Percentiles rank a stretch among this genome's conserved stretches.
Conservation (phyloP, 2,329 filamentous ascomycete genomes). For the Xylaria sp. region DNA sequence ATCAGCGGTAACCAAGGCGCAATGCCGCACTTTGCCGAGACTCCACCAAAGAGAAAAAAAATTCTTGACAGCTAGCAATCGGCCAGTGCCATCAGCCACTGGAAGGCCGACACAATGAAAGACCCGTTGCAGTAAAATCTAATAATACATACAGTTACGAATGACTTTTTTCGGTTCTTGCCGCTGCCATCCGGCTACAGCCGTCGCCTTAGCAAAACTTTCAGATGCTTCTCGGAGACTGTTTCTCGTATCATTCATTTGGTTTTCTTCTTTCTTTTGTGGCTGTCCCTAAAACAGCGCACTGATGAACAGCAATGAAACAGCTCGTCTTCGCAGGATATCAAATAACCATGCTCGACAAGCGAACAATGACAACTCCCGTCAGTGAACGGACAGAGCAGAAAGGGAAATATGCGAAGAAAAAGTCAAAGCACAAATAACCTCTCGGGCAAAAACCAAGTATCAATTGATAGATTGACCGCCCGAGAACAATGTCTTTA, state of each 20-base stretch:
- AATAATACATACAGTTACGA: conserved; percentile 2
- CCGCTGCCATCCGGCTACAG: conserved; percentile 20
- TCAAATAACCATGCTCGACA: too few relatives aligned
- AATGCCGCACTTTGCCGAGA: conserved; percentile 44
- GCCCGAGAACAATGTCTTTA: not conserved
- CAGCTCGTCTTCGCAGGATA: not conserved
- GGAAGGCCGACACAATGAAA: not conserved
- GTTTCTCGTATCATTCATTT: not conserved
- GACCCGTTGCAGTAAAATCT: not conserved
- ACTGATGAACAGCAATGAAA: not conserved
- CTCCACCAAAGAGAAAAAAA: conserved; percentile 41
- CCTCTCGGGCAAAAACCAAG: not conserved
- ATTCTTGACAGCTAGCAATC: conserved; percentile 17
- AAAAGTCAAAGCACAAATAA: not conserved
- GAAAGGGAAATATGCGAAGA: not conserved
- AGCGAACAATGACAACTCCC: not conserved
- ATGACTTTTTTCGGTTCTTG: conserved; percentile 19
- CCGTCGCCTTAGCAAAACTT: conserved; percentile 15
- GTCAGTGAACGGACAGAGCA: not conserved
- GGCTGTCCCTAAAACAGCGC: not conserved
- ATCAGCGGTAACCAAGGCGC: conserved; percentile 19
- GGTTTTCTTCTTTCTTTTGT: not conserved
- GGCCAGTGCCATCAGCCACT: not conserved
- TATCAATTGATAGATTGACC: not conserved
- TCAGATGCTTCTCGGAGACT: not conserved